Percentiles rank a stretch among this genome's conserved stretches.
Conservation (phyloP, 2,329 filamentous ascomycete genomes). For the Grosmannia huntii region DNA sequence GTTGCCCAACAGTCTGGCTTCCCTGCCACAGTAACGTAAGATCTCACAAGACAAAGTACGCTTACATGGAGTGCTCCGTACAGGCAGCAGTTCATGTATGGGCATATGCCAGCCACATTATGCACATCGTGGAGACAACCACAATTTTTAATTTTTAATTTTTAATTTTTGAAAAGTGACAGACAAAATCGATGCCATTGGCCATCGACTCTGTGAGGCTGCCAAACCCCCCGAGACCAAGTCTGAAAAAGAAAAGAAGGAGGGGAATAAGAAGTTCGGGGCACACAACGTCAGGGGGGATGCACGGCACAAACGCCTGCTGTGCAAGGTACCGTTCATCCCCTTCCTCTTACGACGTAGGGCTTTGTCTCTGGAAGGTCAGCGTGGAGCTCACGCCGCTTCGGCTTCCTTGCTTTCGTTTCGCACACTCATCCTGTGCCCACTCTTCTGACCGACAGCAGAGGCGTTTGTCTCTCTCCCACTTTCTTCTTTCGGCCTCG, state of each 20-base stretch:
- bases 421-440: not conserved
- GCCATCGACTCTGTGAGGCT: not conserved
- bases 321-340: not conserved
- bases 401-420: not conserved
- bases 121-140: no score
- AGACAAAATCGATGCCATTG: no score
- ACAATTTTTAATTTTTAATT: no score
- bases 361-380: not conserved
- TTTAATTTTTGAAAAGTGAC: no score
- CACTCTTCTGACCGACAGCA: not conserved
- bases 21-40: no score
- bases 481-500: not conserved
- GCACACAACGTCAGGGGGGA: not conserved
- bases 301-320: not conserved
- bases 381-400: not conserved
- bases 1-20: no score
- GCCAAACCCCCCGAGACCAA: not conserved
- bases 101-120: no score
- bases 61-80: no score
- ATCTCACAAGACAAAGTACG: no score
- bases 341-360: not conserved
- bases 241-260: not conserved
- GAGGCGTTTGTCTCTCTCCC: not conserved
- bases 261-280: not conserved
- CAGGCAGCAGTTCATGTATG: no score